Base-by-base conservation (phyloP, 176 grass and related monocot species). In the Metroxylon sagu region DNA sequence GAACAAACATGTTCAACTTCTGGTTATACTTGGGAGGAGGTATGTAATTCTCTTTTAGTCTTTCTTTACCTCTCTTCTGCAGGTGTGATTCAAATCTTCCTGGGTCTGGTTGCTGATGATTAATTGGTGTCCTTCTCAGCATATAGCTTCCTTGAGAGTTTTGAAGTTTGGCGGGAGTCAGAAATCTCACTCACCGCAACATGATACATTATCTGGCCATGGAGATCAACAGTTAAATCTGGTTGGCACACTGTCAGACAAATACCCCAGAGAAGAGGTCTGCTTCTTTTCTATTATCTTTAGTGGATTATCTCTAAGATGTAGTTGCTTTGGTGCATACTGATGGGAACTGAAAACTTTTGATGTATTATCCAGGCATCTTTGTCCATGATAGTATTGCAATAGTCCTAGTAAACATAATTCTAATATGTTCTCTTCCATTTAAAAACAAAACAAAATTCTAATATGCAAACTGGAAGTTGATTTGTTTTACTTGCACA, bases 131-230 rank as follows among this genome's bases (percentile, higher is more conserved):
- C 48, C 69, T 61, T 74, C 30, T 74, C 66, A 98, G 93, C 85
- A 83, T 64, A 98, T 98, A 83, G 91, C 87, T 21, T 98, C 81
- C 2, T 74, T 98, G 52, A 85, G 87, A 80, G 67, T 78, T 81
- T 83, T 79, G 48, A 98, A 92, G 63, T 89, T 81, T 68, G 84
- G 93, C 57, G 82, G 82, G 28, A 80, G 48, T 28, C 77, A 85
- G 76, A 77, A 70, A 35, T 85, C 84, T 71, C 77, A 79, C 50
- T 78, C 77, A 67, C 70, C 4, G 1, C 61, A 77, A 62, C 61
- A 96, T 60, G 75, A 96, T 72, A 53, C 62, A 12, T 68, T 73
- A 61, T 62, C 71, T 4, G 77, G 72, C 21, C 64, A 50, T 71
- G 72, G 76, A 66, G 68, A 78, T 71, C 66, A 57, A 31, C 75